Percentiles rank a stretch among this genome's conserved stretches.
Conservation (phyloP, 176 grass and related monocot genomes). For the Phragmites australis region DNA sequence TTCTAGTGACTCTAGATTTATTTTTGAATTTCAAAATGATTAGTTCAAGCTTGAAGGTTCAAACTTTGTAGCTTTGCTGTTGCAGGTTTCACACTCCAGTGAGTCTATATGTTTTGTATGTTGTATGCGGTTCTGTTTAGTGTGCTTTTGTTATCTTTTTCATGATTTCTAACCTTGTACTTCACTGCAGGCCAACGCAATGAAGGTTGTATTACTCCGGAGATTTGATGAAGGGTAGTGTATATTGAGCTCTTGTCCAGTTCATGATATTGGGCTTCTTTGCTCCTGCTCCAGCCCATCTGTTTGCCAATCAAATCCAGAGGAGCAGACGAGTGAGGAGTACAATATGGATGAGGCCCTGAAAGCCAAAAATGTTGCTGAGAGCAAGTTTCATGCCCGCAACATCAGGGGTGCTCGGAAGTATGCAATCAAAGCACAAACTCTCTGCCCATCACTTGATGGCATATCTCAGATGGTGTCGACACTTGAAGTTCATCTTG, state of each 20-base stretch:
- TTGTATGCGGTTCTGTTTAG: neutral
- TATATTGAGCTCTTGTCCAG: constrained; percentile 26
- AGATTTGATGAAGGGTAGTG: constrained; percentile 6
- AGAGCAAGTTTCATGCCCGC: constrained; percentile 65
- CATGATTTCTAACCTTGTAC: neutral
- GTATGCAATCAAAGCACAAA: constrained; percentile 81
- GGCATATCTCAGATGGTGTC: constrained; percentile 88
- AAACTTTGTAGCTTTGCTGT: neutral
- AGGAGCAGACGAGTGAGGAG: constrained; percentile 62
- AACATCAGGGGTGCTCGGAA: constrained; percentile 74
- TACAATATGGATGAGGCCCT: constrained; percentile 78
- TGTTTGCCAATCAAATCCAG: constrained; percentile 15
- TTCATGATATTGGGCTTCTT: constrained; percentile 14
- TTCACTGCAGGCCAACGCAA: constrained; percentile 21
- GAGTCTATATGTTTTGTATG: neutral
- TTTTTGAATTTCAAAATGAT: neutral
- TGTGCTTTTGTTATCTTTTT: neutral
- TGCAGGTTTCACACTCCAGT: neutral
- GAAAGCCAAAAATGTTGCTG: constrained; percentile 65
- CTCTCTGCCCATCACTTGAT: constrained; percentile 70
- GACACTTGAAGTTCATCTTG: constrained; percentile 83
- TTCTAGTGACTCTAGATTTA: neutral
- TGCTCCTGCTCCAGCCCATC: constrained; percentile 25
- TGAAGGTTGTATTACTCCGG: neutral
- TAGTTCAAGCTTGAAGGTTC: neutral